Evolutionary conservation across 495 filamentous ascomycete genomes (phyloP).

Genomic region (Penicillium longicatenatum): DNA sequence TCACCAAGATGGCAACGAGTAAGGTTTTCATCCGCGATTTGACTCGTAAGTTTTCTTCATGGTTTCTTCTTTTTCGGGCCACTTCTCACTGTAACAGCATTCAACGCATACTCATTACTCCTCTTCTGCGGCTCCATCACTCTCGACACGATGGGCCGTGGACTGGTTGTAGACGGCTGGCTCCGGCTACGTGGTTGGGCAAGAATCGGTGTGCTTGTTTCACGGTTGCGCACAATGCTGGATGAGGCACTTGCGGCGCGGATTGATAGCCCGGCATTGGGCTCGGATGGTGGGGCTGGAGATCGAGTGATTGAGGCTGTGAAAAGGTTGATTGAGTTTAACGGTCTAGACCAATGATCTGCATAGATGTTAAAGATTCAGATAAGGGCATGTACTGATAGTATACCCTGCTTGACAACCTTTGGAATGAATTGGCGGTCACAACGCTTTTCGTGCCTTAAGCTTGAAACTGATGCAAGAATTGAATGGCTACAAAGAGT

Average conservation of each 20-base stretch:
- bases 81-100: constrained; percentile 54
- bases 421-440: too few species aligned
- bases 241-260: constrained; percentile 78
- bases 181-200: constrained; percentile 90
- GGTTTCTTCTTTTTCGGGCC: constrained; percentile 7
- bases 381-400: background rate
- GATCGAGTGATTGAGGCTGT: constrained; percentile 76
- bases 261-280: constrained; percentile 70
- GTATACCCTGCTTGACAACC: background rate
- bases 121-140: constrained; percentile 85
- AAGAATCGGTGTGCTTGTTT: constrained; percentile 86
- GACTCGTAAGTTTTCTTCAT: constrained; percentile 64
- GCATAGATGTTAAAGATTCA: constrained; percentile 2
- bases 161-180: constrained; percentile 93
- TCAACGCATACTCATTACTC: constrained; percentile 86
- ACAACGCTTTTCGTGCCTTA: background rate
- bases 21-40: constrained; percentile 87
- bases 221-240: constrained; percentile 78
- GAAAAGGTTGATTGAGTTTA: constrained; percentile 77
- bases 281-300: constrained; percentile 31
- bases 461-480: background rate
- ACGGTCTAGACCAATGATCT: constrained; percentile 73
- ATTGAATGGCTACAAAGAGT: background rate
- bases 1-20: constrained; percentile 84
- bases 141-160: constrained; percentile 85